phyloP scores from a whole-genome alignment of 179 eudicot genomes.

The Patellifolia procumbens region DNA sequence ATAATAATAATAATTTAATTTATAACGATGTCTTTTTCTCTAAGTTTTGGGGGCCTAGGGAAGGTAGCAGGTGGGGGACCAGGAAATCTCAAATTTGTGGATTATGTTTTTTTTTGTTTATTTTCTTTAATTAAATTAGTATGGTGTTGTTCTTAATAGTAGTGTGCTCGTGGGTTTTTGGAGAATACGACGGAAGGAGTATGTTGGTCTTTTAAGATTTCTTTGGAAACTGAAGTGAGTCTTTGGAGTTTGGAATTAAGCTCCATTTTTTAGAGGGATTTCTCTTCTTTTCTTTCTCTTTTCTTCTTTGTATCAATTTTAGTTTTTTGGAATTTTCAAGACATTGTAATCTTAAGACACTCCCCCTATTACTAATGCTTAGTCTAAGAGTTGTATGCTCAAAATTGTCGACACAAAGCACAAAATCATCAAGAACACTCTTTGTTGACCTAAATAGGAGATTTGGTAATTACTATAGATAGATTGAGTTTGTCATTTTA shows the following conservation, averaged over 20 bases:
- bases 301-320: not conserved
- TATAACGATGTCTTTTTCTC: conserved; percentile 18
- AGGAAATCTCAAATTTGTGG: conserved; percentile 47
- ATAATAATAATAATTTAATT: not conserved
- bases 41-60: conserved; percentile 35
- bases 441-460: conserved; percentile 1
- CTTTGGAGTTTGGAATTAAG: conserved; percentile 25
- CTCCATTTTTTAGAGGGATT: conserved; percentile 17
- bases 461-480: not conserved
- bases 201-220: conserved; percentile 96
- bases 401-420: conserved; percentile 17
- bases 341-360: too few relatives aligned
- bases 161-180: conserved; percentile 94
- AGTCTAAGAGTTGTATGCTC: not conserved
- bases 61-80: conserved; percentile 49
- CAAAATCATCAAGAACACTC: not conserved
- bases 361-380: conserved; percentile 19
- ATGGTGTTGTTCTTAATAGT: conserved; percentile 23
- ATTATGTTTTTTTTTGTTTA: conserved; percentile 30
- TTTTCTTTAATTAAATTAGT: not conserved
- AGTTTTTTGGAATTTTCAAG: not conserved
- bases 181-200: conserved; percentile 70
- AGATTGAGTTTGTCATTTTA: not conserved
- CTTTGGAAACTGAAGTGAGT: conserved; percentile 55
- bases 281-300: not conserved